phyloP scores from a whole-genome alignment of 371 early-diverging fungal species.

The Catenaria anguillulae region DNA sequence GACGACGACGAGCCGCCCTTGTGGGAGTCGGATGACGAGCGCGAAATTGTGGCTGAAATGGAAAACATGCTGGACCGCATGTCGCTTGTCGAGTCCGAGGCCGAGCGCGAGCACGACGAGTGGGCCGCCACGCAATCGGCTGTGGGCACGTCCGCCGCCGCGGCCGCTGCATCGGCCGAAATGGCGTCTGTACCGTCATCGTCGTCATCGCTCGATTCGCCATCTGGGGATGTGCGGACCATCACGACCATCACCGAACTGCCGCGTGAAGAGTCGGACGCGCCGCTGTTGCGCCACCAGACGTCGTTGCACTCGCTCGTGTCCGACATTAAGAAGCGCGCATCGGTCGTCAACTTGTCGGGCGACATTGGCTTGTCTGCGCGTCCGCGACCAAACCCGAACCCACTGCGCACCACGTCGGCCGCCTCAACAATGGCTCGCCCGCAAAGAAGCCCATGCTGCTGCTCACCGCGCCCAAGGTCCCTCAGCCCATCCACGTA shows the following conservation, averaged over 20 bases:
- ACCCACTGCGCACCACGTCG: conserved; percentile 10
- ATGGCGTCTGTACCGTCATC: no score
- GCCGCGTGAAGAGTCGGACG: conserved; percentile 2
- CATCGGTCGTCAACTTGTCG: neutral
- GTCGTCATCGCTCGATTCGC: neutral
- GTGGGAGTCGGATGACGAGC: conserved; percentile 3
- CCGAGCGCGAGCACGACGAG: neutral
- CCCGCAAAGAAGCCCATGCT: neutral
- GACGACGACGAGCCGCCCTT: conserved; percentile 9
- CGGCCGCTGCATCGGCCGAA: neutral
- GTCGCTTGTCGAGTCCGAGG: neutral
- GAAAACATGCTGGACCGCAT: conserved; percentile 1
- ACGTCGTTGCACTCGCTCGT: neutral
- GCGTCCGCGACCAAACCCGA: neutral
- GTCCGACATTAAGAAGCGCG: neutral
- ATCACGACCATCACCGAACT: neutral
- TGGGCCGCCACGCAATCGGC: neutral
- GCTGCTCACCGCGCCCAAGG: neutral
- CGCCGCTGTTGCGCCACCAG: conserved; percentile 3
- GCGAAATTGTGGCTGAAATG: neutral
- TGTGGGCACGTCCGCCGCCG: neutral
- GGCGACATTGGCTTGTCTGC: neutral
- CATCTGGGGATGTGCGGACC: neutral
- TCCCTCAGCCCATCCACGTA: conserved; percentile 4
- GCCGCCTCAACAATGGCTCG: conserved; percentile 12